Percentiles rank a stretch among this genome's conserved stretches.
Evolutionary conservation across 495 filamentous ascomycete genomes (phyloP).

Genomic region (Aspergillus leporis): DNA sequence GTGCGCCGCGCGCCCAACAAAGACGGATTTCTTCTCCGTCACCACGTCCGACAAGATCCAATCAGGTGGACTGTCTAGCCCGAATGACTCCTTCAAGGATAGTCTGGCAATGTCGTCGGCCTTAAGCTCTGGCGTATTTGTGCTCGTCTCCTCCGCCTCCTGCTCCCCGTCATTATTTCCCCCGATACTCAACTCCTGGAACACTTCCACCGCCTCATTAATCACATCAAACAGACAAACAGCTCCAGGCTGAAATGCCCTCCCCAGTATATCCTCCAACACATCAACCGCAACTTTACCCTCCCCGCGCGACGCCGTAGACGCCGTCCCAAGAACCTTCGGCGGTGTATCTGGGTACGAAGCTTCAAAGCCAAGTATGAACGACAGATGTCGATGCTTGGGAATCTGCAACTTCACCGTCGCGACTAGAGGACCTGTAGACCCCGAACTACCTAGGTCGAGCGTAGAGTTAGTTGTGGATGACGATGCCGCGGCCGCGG

Average conservation of each 20-base stretch:
- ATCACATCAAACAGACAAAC: constrained; percentile 89
- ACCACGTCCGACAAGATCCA: constrained; percentile 74
- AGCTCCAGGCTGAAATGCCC: constrained; percentile 67
- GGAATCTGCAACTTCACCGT: constrained; percentile 43
- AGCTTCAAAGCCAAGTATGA: constrained; percentile 66
- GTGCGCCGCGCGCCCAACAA: constrained; percentile 71
- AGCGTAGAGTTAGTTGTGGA: constrained; percentile 47
- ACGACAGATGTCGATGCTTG: constrained; percentile 46
- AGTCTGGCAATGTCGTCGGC: constrained; percentile 27
- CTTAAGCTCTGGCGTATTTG: constrained; percentile 16
- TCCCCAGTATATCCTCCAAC: constrained; percentile 62
- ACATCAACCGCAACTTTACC: constrained; percentile 66
- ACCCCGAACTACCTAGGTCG: constrained; percentile 30
- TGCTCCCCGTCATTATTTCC: constrained; percentile 21
- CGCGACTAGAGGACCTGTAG: constrained; percentile 13
- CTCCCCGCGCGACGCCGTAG: constrained; percentile 57
- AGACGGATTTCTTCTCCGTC: constrained; percentile 83
- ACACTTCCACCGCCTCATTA: constrained; percentile 52
- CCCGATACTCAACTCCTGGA: constrained; percentile 50
- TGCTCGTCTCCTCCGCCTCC: constrained; percentile 9
- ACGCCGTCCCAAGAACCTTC: constrained; percentile 62
- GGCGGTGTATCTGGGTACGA: constrained; percentile 75
- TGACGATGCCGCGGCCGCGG: constrained; percentile 37
- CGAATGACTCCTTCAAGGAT: constrained; percentile 35
- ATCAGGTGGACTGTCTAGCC: constrained; percentile 46